Conservation (phyloP, 768 basidiomycete species). For the Lactarius evosmus region DNA sequence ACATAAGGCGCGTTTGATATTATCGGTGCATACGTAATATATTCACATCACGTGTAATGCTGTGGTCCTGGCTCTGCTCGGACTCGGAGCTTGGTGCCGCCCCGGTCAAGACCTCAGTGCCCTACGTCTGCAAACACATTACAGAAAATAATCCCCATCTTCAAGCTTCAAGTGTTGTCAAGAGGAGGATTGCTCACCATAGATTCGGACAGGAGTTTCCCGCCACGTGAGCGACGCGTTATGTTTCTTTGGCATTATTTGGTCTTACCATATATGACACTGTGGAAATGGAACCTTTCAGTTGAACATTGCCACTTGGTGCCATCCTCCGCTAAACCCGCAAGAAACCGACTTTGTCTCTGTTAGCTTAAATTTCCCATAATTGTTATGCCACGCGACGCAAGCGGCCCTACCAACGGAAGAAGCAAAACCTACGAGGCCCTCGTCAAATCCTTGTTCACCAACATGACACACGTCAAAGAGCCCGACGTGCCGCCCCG, state of each 20-base stretch:
- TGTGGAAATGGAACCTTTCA: neutral
- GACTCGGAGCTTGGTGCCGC: neutral
- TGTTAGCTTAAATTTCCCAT: neutral
- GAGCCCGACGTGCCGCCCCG: slow-evolving; percentile 24
- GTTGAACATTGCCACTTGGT: slow-evolving; percentile 10
- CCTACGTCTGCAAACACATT: neutral
- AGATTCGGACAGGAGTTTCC: neutral
- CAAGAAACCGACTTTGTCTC: neutral
- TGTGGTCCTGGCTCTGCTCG: neutral
- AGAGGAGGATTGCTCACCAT: neutral
- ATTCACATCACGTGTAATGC: slow-evolving; percentile 19
- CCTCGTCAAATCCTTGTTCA: slow-evolving; percentile 28
- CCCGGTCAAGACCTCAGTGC: neutral
- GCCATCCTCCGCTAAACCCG: neutral
- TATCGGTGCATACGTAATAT: slow-evolving; percentile 12
- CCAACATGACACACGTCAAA: slow-evolving; percentile 20
- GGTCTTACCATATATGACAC: neutral
- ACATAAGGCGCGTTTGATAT: neutral
- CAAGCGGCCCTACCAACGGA: slow-evolving; percentile 1
- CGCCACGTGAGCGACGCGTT: slow-evolving; percentile 26
- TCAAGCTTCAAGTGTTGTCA: too few relatives aligned
- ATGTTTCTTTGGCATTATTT: slow-evolving; percentile 20
- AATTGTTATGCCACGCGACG: slow-evolving; percentile 24
- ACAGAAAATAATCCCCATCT: too few relatives aligned
- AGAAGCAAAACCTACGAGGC: slow-evolving; percentile 21